Base-by-base conservation (phyloP, 2,329 filamentous ascomycete species). In the Colletotrichum lini region DNA sequence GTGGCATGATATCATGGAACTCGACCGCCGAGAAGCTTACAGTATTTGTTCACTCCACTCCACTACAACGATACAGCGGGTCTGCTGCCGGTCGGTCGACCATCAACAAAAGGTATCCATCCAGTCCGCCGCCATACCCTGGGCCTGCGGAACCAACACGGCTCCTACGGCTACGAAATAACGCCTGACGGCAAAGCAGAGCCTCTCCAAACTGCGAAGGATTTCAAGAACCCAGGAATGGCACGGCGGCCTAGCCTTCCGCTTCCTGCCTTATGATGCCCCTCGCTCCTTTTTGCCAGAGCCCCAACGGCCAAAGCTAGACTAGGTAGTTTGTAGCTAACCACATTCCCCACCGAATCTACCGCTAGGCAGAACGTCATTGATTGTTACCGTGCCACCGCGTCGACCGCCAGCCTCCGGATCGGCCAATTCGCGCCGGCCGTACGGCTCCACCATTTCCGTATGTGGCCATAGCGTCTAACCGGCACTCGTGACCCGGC, bases 1-100 rank as follows among this genome's bases (percentile, higher is more conserved):
- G 53, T 68, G 52, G 65, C 65, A 68, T 71, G 68, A 68, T 71
- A 69, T 68, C 68, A 71, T 71, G 65, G 65, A 63, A 47, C 65
- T 12, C 66, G 53, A 13, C 45, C 52, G 69, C 59, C 69, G 65
- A 72, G 65, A 60, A 57, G 60, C 45, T 35, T 40, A 40, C 30
- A 35, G 8, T 38, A 38, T 10, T 10, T 8, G 35, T 10, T 3
- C 35, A 10, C 35, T 10, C 35, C 35, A 38, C 2, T 38, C 50
- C 50, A 30, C 50, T 9, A 9, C 30, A 15, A 50, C 67, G 45
- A 59, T 30, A 18, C 44, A 58, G 13, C 54, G 42, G 47, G 3
- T 5, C 21, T 6, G 8, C 16, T 30, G 21, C 16, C n/a, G 4
- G 23, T 38, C 30, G 18, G 45, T 49, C 13, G 5, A 16, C n/a